phyloP scores from a whole-genome alignment of 805 yeast genomes.

The Scheffersomyces ergatensis region DNA sequence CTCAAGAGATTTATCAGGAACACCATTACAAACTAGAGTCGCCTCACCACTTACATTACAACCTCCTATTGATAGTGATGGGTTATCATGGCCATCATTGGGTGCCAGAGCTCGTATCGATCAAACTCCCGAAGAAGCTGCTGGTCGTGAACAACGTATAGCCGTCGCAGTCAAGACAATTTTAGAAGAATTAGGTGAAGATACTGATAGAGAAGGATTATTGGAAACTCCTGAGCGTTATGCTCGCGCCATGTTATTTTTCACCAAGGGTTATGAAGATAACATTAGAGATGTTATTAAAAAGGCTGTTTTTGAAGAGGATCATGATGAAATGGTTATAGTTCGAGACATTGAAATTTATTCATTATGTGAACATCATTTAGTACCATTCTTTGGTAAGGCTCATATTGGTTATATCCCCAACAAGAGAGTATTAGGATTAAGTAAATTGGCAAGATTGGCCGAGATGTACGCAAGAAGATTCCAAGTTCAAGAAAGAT shows the following conservation, averaged over 20 bases:
- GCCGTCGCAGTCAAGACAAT: slow-evolving; percentile 81
- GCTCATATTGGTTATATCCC: slow-evolving; percentile 99
- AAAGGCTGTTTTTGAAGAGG: slow-evolving; percentile 95
- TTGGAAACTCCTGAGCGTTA: slow-evolving; percentile 93
- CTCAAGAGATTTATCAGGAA: slow-evolving; percentile 14
- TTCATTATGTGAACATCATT: slow-evolving; percentile 94
- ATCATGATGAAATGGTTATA: slow-evolving; percentile 98
- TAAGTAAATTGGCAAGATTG: slow-evolving; percentile 87
- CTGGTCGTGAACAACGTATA: slow-evolving; percentile 68
- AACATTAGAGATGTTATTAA: slow-evolving; percentile 89
- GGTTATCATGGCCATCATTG: slow-evolving; percentile 88
- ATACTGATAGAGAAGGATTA: slow-evolving; percentile 81
- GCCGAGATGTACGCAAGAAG: slow-evolving; percentile 97
- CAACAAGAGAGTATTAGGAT: slow-evolving; percentile 85
- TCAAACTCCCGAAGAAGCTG: slow-evolving; percentile 62
- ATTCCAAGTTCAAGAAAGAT: slow-evolving; percentile 95
- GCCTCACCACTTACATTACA: slow-evolving; percentile 80
- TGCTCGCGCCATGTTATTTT: slow-evolving; percentile 93
- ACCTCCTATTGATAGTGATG: slow-evolving; percentile 87
- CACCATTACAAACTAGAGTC: slow-evolving; percentile 73
- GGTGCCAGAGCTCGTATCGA: slow-evolving; percentile 82
- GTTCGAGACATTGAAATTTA: slow-evolving; percentile 91
- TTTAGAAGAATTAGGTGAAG: slow-evolving; percentile 86
- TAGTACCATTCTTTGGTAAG: slow-evolving; percentile 96
- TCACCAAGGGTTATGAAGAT: slow-evolving; percentile 96